Conservation (phyloP, 495 filamentous ascomycete genomes). For the Trichocladium uniseriatum region DNA sequence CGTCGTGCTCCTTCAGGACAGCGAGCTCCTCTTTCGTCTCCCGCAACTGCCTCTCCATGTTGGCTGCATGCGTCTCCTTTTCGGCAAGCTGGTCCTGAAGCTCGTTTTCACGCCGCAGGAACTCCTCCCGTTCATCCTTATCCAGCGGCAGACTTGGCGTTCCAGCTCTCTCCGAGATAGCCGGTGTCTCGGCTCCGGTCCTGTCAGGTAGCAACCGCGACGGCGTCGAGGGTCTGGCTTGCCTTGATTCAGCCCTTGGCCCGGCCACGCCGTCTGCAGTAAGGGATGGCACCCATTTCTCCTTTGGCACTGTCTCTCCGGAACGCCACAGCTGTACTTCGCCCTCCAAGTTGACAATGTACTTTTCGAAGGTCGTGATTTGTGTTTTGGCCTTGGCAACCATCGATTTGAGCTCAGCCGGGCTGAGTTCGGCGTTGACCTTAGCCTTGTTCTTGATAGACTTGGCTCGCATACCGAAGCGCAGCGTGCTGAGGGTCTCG, state of each 20-base stretch:
- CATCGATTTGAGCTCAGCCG: slow-evolving; percentile 82
- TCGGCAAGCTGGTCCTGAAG: slow-evolving; percentile 93
- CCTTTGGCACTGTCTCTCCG: slow-evolving; percentile 82
- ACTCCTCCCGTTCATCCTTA: slow-evolving; percentile 95
- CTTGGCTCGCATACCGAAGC: slow-evolving; percentile 95
- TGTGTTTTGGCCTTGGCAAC: slow-evolving; percentile 87
- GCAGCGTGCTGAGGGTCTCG: slow-evolving; percentile 85
- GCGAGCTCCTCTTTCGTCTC: slow-evolving; percentile 76
- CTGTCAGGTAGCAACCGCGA: slow-evolving; percentile 74
- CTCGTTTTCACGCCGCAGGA: slow-evolving; percentile 89
- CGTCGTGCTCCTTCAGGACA: slow-evolving; percentile 71
- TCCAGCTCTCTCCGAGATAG: slow-evolving; percentile 60
- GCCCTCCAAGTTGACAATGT: slow-evolving; percentile 72
- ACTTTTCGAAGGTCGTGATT: slow-evolving; percentile 76
- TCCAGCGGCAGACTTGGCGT: slow-evolving; percentile 83
- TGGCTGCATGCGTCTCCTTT: slow-evolving; percentile 71
- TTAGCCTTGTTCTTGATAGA: slow-evolving; percentile 99
- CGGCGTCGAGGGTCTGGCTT: slow-evolving; percentile 68
- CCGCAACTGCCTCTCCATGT: slow-evolving; percentile 65
- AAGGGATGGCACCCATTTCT: slow-evolving; percentile 46
- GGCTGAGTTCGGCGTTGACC: slow-evolving; percentile 96
- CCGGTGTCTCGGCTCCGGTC: slow-evolving; percentile 57
- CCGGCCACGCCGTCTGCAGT: slow-evolving; percentile 57
- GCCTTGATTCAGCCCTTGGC: slow-evolving; percentile 50
- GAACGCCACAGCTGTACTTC: slow-evolving; percentile 81